Percentiles rank a stretch among this genome's conserved stretches.
phyloP scores from a whole-genome alignment of 108 stramenopile species.

The Nitzschia putrida region DNA sequence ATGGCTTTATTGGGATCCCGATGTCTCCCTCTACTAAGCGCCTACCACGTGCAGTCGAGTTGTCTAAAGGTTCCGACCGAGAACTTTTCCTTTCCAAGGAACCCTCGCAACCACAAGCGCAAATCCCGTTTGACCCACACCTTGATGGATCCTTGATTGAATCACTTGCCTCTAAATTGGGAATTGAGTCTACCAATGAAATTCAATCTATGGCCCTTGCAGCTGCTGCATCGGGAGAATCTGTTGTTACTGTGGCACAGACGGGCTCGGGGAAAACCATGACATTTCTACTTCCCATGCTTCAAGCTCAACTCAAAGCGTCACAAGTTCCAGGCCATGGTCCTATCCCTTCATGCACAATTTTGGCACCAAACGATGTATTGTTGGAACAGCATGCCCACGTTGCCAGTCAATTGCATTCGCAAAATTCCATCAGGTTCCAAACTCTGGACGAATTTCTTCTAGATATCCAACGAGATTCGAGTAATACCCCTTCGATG shows the following conservation, averaged over 20 bases:
- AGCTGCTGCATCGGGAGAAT: constrained; percentile 92
- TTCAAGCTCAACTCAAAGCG: constrained; percentile 55
- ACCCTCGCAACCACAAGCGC: too few relatives aligned
- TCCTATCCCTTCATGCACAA: not conserved
- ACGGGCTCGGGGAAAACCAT: constrained; percentile 97
- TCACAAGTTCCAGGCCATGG: constrained; percentile 49
- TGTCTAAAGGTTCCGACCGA: too few relatives aligned
- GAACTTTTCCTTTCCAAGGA: too few relatives aligned
- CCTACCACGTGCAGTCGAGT: too few relatives aligned
- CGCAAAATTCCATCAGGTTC: not conserved
- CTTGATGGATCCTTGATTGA: not conserved
- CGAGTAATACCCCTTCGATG: not conserved
- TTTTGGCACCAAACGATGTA: not conserved
- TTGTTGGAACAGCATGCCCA: constrained; percentile 2
- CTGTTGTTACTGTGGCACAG: constrained; percentile 99
- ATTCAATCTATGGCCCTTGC: constrained; percentile 99
- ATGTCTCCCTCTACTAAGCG: too few relatives aligned
- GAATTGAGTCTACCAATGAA: constrained; percentile 92
- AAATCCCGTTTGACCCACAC: too few relatives aligned
- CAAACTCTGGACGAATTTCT: not conserved
- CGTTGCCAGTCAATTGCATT: not conserved
- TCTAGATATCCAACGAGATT: not conserved
- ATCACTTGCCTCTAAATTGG: constrained; percentile 7
- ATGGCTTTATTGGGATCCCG: too few relatives aligned
- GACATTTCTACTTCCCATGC: constrained; percentile 87